These are phyloP conservation scores for Dothidotthia symphoricarpi DNA, from an alignment of 2,329 filamentous ascomycete genomes.

Conservation along the genomic window DNA sequence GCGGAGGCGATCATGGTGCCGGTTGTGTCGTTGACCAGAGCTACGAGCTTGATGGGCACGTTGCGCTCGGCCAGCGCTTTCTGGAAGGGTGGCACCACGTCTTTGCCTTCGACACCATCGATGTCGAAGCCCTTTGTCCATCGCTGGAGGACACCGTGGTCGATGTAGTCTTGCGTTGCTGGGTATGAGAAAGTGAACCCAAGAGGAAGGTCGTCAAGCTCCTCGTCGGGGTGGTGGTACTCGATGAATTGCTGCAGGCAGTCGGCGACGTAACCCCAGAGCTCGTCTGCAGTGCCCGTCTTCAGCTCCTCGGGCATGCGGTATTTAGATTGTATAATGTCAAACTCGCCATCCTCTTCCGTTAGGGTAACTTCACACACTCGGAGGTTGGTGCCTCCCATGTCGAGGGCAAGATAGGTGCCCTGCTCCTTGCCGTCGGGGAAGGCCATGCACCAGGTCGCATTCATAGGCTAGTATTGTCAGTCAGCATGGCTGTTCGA, in stretches of 20 bases:
- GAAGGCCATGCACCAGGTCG: conserved; percentile 93
- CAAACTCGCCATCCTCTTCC: conserved; percentile 86
- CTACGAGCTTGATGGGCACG: conserved; percentile 87
- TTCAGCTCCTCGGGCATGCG: conserved; percentile 93
- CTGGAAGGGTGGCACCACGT: conserved; percentile 88
- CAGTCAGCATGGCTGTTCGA: conserved; percentile 84
- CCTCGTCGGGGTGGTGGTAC: conserved; percentile 70
- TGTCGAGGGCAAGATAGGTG: conserved; percentile 85
- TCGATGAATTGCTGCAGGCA: conserved; percentile 90
- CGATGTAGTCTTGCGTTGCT: conserved; percentile 88
- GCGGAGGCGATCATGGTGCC: conserved; percentile 94
- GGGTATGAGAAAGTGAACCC: conserved; percentile 98
- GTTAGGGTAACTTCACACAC: conserved; percentile 92
- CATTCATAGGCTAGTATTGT: conserved; percentile 80
- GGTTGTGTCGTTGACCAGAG: conserved; percentile 96
- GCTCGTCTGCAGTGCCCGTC: conserved; percentile 77
- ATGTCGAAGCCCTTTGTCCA: conserved; percentile 99
- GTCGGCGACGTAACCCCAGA: conserved; percentile 95
- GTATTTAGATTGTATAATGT: conserved; percentile 96
- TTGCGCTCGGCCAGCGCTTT: conserved; percentile 70
- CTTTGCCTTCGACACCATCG: conserved; percentile 81
- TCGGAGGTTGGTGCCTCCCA: conserved; percentile 93
- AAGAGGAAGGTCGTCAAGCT: conserved; percentile 68
- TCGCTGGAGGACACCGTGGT: conserved; percentile 86
- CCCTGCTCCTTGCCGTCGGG: conserved; percentile 85